Conservation (phyloP, 73 alveolate species). For the Tetrahymena elliotti region DNA sequence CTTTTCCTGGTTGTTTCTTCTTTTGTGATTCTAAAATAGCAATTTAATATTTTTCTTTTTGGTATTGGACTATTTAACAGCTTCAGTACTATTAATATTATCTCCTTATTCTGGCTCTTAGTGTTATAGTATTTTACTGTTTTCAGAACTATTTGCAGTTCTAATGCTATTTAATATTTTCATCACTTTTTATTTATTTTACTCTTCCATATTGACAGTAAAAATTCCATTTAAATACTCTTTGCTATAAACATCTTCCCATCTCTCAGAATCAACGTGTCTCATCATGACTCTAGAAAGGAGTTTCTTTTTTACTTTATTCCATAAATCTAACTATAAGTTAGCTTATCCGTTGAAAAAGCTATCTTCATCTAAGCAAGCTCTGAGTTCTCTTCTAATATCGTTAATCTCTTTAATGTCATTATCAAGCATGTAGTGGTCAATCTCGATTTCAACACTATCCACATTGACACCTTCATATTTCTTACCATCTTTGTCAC, state of each 20-base stretch:
- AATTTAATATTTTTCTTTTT: neutral
- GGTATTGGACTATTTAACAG: neutral
- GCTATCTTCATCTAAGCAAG: neutral
- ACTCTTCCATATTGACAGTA: neutral
- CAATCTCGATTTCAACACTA: neutral
- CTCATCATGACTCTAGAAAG: neutral
- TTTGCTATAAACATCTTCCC: neutral
- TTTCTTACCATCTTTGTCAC: neutral
- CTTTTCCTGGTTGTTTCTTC: neutral
- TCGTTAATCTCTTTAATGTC: neutral
- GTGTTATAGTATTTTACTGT: neutral
- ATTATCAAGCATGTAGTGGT: neutral
- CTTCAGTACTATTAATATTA: neutral
- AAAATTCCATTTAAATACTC: neutral
- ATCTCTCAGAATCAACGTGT: neutral
- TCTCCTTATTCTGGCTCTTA: neutral
- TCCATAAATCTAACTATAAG: neutral
- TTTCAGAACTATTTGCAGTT: neutral
- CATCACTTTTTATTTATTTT: neutral
- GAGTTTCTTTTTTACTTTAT: neutral
- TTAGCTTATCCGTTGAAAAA: neutral
- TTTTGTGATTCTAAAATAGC: neutral
- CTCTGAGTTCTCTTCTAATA: neutral
- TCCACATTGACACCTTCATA: neutral
- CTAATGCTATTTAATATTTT: neutral